A percentile compares a stretch with the other conserved stretches of the same genome.
Conservation (phyloP, 73 alveolate species). For the Paramecium pentaurelia region DNA sequence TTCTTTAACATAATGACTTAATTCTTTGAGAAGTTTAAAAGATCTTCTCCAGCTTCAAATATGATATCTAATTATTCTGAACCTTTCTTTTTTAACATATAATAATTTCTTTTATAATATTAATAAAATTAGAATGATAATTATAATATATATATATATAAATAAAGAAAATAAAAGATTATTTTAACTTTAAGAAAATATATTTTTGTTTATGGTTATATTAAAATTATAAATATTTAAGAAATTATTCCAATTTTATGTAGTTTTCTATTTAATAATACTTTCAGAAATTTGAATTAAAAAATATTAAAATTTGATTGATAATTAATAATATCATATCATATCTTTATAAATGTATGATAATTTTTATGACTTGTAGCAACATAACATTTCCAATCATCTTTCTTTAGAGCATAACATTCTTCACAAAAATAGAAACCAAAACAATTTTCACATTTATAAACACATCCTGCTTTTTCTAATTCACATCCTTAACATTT, state of each 20-base stretch:
- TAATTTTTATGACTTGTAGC: conserved; percentile 61
- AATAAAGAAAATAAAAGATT: neutral
- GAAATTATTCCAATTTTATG: too few species aligned
- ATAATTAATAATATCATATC: neutral
- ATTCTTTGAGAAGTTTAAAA: neutral
- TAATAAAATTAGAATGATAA: neutral
- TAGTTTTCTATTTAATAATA: neutral
- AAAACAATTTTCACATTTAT: conserved; percentile 61
- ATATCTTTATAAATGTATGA: conserved; percentile 45
- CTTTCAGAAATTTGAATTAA: neutral
- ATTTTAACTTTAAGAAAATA: too few species aligned
- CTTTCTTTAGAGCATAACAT: conserved; percentile 39
- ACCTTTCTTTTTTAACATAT: neutral
- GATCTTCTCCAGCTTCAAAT: conserved; percentile 66
- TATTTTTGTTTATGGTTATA: too few species aligned
- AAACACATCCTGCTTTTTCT: conserved; percentile 29
- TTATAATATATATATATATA: neutral
- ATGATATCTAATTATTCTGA: conserved; percentile 45
- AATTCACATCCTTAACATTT: conserved; percentile 63
- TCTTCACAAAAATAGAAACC: conserved; percentile 54
- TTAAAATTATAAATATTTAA: too few species aligned
- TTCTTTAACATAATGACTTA: conserved; percentile 46
- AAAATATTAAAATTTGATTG: neutral
- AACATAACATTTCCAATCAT: conserved; percentile 60
- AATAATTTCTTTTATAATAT: neutral